These are phyloP conservation scores for Besnoitia besnoiti DNA, from an alignment of 169 alveolate genomes.

Conservation along the genomic window DNA sequence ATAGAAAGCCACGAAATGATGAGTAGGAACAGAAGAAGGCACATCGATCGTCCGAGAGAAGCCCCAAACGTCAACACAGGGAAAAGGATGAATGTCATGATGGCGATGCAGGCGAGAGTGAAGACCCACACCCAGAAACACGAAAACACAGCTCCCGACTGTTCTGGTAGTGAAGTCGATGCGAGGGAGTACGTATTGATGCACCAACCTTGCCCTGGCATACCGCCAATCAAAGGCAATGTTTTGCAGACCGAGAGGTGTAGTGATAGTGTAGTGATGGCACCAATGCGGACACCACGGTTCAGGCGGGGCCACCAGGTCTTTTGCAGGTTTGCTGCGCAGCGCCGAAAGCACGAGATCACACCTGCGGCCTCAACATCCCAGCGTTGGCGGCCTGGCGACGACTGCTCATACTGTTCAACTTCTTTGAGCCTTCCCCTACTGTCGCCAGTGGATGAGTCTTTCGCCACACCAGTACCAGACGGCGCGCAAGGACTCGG, in stretches of 20 bases:
- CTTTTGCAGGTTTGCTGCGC: not conserved
- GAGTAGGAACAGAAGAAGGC: slow-evolving; percentile 15
- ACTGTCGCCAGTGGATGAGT: not conserved
- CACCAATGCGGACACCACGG: slow-evolving; percentile 39
- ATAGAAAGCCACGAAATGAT: slow-evolving; percentile 24
- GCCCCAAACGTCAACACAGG: slow-evolving; percentile 15
- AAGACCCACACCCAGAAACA: slow-evolving; percentile 37
- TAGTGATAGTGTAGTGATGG: slow-evolving; percentile 34
- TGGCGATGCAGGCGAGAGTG: slow-evolving; percentile 33
- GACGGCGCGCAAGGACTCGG: not conserved
- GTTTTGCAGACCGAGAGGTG: slow-evolving; percentile 9
- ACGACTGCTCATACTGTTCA: not conserved
- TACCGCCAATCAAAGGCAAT: slow-evolving; percentile 18
- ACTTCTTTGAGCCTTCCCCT: not conserved
- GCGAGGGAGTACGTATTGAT: slow-evolving; percentile 33
- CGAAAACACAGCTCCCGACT: slow-evolving; percentile 29
- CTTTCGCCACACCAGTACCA: not conserved
- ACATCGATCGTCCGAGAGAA: slow-evolving; percentile 23
- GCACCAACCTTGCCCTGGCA: slow-evolving; percentile 38
- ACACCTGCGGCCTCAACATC: not conserved
- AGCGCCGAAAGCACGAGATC: not conserved
- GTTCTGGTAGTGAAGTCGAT: slow-evolving; percentile 11
- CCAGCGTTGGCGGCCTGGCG: not conserved
- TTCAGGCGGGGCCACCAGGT: slow-evolving; percentile 42
- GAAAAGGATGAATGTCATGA: slow-evolving; percentile 12